Conservation (phyloP, 1,284 basidiomycete species). For the Moesziomyces parantarcticus region DNA sequence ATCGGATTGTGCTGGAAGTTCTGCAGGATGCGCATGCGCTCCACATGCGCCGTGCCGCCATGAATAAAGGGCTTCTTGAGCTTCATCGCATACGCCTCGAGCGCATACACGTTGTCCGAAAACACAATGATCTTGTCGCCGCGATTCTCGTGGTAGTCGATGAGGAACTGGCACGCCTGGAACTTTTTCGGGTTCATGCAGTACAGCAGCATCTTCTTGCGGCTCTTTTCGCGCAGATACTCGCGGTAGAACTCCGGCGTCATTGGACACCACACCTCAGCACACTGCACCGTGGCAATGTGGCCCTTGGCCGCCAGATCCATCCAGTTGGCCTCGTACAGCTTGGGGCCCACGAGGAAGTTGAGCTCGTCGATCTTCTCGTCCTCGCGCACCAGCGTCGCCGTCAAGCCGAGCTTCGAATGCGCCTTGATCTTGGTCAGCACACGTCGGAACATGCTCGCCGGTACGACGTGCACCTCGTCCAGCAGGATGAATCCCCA, state of each 20-base stretch:
- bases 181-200: slow-evolving; percentile 99
- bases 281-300: slow-evolving; percentile 95
- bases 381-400: slow-evolving; percentile 97
- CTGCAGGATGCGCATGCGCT: slow-evolving; percentile 92
- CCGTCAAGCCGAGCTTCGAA: slow-evolving; percentile 64
- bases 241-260: slow-evolving; percentile 99
- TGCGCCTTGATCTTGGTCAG: slow-evolving; percentile 68
- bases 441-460: slow-evolving; percentile 68
- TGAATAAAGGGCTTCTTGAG: slow-evolving; percentile 95
- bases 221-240: slow-evolving; percentile 89
- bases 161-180: slow-evolving; percentile 97
- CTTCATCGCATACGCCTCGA: slow-evolving; percentile 97
- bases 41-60: slow-evolving; percentile 93
- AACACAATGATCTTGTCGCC: slow-evolving; percentile 99
- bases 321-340: slow-evolving; percentile 99
- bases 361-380: slow-evolving; percentile 99
- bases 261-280: slow-evolving; percentile 99
- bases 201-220: slow-evolving; percentile 95
- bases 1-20: slow-evolving; percentile 93
- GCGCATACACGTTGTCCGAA: slow-evolving; percentile 95
- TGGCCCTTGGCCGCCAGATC: slow-evolving; percentile 98
- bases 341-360: slow-evolving; percentile 98
- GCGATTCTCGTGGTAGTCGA: slow-evolving; percentile 96
- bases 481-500: slow-evolving; percentile 68
- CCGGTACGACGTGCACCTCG: slow-evolving; percentile 67